Conservation (phyloP, 495 filamentous ascomycete genomes). For the Lasiosphaeria ovina region DNA sequence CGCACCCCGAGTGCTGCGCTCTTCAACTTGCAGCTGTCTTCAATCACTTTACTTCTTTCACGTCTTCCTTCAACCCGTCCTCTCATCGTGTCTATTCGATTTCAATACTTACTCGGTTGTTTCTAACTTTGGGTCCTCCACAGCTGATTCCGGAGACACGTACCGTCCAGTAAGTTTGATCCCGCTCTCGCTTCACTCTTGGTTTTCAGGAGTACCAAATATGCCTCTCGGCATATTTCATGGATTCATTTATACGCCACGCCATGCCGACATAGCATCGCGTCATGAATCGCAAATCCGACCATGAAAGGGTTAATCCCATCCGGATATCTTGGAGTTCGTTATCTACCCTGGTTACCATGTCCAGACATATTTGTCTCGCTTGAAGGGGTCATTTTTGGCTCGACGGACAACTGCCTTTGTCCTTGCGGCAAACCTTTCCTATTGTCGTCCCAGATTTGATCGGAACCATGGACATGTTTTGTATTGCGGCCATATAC, state of each 20-base stretch:
- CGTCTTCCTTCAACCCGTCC: constrained; percentile 22
- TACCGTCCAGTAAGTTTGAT: constrained; percentile 50
- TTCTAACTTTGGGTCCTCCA: constrained; percentile 37
- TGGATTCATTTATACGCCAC: neutral
- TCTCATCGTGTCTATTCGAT: constrained; percentile 16
- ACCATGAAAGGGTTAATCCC: too few relatives aligned
- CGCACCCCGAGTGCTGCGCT: constrained; percentile 27
- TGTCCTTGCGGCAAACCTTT: too few relatives aligned
- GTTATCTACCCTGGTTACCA: too few relatives aligned
- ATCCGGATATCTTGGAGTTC: too few relatives aligned
- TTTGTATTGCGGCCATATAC: constrained; percentile 19
- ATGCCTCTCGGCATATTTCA: neutral
- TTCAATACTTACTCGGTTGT: constrained; percentile 17
- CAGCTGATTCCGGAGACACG: constrained; percentile 52
- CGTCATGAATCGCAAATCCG: too few relatives aligned
- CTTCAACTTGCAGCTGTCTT: constrained; percentile 33
- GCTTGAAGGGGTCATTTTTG: too few relatives aligned
- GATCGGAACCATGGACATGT: too few relatives aligned
- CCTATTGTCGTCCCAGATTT: too few relatives aligned
- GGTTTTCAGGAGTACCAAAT: neutral
- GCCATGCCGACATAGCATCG: too few relatives aligned
- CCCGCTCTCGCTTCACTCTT: constrained; percentile 2
- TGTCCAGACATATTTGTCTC: too few relatives aligned
- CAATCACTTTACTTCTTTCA: constrained; percentile 26
- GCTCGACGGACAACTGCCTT: too few relatives aligned